Evolutionary conservation across 805 yeast genomes (phyloP), one percentile per base, ranked within the genome.

Genomic region (Candida oleophila): DNA sequence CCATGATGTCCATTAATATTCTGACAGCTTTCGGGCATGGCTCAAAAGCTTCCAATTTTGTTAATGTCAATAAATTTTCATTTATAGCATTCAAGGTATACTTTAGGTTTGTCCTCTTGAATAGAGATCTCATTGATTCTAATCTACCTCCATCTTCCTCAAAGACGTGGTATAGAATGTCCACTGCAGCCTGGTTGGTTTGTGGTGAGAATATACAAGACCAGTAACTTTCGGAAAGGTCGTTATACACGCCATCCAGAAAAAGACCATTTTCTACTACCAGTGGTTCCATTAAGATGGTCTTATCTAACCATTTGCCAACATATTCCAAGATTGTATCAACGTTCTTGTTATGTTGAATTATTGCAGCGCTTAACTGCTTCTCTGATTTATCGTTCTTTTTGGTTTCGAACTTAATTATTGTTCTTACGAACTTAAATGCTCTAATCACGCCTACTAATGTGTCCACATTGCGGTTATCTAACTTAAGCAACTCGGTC

Each of bases 21-120:
- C 87, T 74, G 1, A 89, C 82, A 2, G 86, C 83, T 52, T 87
- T 79, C 1, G 91, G 90, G 50, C 87, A 81, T 1, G 91, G 89
- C 45, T 86, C 90, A 57, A 72, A 85, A 34, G 77, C 78, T 28
- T 71, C 74, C 48, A 81, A 64, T 12, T 62, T 55, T 3, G 74
- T 75, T 45, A 83, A 68, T 41, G 65, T 69, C 3, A 67, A 55
- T 41, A 87, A 54, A 34, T 78, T 78, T 2, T 57, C 55, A 46
- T 69, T 76, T 21, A 81, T 67, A 0, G 89, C 80, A 2, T 53
- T 54, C 3, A 89, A 54, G 7, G 83, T 75, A 5, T 66, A 59
- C 2, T 64, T 56, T 12, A 83, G 59, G 46, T 78, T 71, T 7
- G 66, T 57, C 11, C 44, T 32, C 8, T 64, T 62, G 21, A 90